A percentile compares a stretch with the other conserved stretches of the same genome.
phyloP scores from a whole-genome alignment of 805 yeast genomes.

The Wickerhamomyces ciferrii region DNA sequence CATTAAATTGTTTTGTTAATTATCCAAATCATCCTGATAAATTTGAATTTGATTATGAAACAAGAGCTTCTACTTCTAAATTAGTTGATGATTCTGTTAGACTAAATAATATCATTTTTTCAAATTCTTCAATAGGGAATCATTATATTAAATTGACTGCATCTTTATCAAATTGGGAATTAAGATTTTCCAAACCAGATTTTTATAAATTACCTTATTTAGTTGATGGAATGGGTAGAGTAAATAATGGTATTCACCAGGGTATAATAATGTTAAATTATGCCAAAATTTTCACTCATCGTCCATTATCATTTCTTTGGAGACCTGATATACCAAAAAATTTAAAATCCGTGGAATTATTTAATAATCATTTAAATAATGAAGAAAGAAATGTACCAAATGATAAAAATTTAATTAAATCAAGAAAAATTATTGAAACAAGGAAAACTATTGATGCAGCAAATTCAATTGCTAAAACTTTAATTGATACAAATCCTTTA shows the following conservation, averaged over 20 bases:
- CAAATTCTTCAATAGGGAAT: constrained; percentile 30
- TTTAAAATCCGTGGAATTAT: constrained; percentile 28
- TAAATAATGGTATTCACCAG: constrained; percentile 52
- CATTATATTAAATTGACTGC: constrained; percentile 36
- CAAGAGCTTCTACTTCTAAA: constrained; percentile 40
- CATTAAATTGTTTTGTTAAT: constrained; percentile 27
- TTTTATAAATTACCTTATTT: constrained; percentile 36
- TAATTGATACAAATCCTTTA: constrained; percentile 43
- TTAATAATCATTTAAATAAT: constrained; percentile 20
- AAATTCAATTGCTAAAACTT: constrained; percentile 37
- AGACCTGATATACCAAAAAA: constrained; percentile 39
- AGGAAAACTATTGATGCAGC: constrained; percentile 52
- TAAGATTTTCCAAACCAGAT: constrained; percentile 39
- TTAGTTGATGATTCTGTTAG: constrained; percentile 46
- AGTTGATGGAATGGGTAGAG: constrained; percentile 35
- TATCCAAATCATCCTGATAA: constrained; percentile 34
- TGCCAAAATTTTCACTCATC: constrained; percentile 49
- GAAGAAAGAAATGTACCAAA: constrained; percentile 22
- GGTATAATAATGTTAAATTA: constrained; percentile 41
- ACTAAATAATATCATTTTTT: constrained; percentile 39
- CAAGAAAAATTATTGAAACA: constrained; percentile 45
- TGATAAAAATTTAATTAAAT: constrained; percentile 29
- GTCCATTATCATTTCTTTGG: constrained; percentile 51
- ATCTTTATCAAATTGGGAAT: constrained; percentile 45
- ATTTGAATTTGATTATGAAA: constrained; percentile 38